Conservation (phyloP, 2,329 filamentous ascomycete genomes). For the Xylaria sp. region DNA sequence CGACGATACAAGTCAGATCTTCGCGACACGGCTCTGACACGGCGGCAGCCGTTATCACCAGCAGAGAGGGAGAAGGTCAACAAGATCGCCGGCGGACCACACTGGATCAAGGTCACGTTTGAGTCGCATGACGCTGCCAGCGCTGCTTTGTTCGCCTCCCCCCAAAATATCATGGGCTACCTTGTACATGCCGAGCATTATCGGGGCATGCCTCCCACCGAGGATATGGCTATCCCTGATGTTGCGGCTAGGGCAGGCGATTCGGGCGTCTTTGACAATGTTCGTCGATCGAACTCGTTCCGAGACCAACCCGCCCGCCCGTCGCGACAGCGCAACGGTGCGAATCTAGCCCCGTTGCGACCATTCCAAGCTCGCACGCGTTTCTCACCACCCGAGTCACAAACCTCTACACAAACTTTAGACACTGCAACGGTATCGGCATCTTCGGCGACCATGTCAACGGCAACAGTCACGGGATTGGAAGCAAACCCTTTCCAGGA, state of each 20-base stretch:
- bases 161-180: constrained; percentile 65
- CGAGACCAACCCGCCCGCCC: constrained; percentile 21
- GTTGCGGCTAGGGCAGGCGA: constrained; percentile 34
- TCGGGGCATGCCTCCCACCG: constrained; percentile 55
- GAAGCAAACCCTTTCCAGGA: constrained; percentile 12
- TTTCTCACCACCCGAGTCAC: constrained; percentile 40
- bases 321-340: constrained; percentile 25
- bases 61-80: constrained; percentile 76
- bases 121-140: constrained; percentile 68
- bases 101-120: constrained; percentile 89
- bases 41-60: constrained; percentile 58
- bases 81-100: constrained; percentile 72
- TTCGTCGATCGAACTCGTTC: constrained; percentile 10
- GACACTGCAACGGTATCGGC: constrained; percentile 46
- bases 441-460: constrained; percentile 40
- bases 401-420: constrained; percentile 50
- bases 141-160: constrained; percentile 62
- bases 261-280: constrained; percentile 33
- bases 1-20: constrained; percentile 69
- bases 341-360: constrained; percentile 27
- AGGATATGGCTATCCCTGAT: constrained; percentile 59
- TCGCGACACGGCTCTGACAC: constrained; percentile 65
- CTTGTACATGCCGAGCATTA: constrained; percentile 68
- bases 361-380: constrained; percentile 26
- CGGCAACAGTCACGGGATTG: constrained; percentile 41